phyloP scores from a whole-genome alignment of 129 eudicot genomes.

The Logfia minima region DNA sequence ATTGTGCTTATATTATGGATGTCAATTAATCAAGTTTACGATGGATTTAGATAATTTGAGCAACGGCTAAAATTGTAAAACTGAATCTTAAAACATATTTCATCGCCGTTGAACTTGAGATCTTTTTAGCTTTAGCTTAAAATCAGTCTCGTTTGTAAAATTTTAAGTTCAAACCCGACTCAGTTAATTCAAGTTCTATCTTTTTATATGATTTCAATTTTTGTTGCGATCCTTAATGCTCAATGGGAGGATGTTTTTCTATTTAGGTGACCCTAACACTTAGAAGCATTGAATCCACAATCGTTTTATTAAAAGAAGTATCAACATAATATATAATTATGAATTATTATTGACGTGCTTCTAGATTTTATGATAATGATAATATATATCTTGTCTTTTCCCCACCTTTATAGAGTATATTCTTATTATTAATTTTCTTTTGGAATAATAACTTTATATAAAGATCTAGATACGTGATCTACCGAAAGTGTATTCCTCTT shows the following conservation, averaged over 20 bases:
- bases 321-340: not conserved
- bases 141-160: no score
- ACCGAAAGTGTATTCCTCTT: slow-evolving; percentile 40
- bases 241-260: not conserved
- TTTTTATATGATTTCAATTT: no score
- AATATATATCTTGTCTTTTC: not conserved
- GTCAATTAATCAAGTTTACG: no score
- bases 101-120: no score
- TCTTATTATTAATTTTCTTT: slow-evolving; percentile 1
- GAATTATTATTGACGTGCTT: not conserved
- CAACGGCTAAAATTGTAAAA: no score
- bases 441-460: slow-evolving; percentile 26
- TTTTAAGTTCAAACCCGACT: no score
- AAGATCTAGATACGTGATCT: slow-evolving; percentile 17
- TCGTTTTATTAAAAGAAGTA: not conserved
- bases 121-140: no score
- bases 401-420: slow-evolving; percentile 16
- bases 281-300: not conserved
- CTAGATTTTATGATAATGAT: not conserved
- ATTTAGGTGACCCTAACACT: not conserved
- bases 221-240: not conserved
- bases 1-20: no score
- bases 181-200: no score
- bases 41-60: no score
- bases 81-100: no score